A percentile compares a stretch with the other conserved stretches of the same genome.
Conservation (phyloP, 2,329 filamentous ascomycete genomes). For the Coleophoma eucalyptorum region DNA sequence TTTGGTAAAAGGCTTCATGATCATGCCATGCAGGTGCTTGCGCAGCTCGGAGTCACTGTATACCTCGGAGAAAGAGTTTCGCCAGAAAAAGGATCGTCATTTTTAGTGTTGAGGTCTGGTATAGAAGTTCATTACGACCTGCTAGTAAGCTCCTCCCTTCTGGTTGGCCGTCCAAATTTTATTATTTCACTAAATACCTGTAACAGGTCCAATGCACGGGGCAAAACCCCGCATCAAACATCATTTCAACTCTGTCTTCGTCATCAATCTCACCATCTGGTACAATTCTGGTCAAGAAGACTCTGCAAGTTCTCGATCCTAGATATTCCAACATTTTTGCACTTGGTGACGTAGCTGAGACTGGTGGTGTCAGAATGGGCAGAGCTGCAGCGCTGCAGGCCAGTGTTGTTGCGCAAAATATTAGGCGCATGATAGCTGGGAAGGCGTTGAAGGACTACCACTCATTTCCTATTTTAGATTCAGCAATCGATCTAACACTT, state of each 20-base stretch:
- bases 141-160: constrained; percentile 24
- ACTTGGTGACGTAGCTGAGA: constrained; percentile 46
- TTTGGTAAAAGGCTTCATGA: constrained; percentile 38
- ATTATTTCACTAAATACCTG: neutral
- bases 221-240: constrained; percentile 37
- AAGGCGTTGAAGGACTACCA: constrained; percentile 23
- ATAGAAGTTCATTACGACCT: constrained; percentile 32
- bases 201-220: constrained; percentile 41
- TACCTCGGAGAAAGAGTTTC: constrained; percentile 30
- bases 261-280: constrained; percentile 25
- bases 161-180: no score
- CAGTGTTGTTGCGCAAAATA: constrained; percentile 39
- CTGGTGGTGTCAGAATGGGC: constrained; percentile 36
- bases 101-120: constrained; percentile 28
- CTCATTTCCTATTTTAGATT: constrained; percentile 27
- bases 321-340: constrained; percentile 40
- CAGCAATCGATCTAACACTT: constrained; percentile 34
- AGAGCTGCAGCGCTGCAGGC: constrained; percentile 40
- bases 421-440: constrained; percentile 34
- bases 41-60: constrained; percentile 33
- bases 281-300: constrained; percentile 35
- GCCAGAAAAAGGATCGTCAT: constrained; percentile 9
- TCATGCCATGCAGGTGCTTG: constrained; percentile 28
- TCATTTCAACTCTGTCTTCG: constrained; percentile 30
- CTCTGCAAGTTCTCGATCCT: constrained; percentile 36